phyloP scores from a whole-genome alignment of 73 alveolate genomes.

The Paramecium pentaurelia region DNA sequence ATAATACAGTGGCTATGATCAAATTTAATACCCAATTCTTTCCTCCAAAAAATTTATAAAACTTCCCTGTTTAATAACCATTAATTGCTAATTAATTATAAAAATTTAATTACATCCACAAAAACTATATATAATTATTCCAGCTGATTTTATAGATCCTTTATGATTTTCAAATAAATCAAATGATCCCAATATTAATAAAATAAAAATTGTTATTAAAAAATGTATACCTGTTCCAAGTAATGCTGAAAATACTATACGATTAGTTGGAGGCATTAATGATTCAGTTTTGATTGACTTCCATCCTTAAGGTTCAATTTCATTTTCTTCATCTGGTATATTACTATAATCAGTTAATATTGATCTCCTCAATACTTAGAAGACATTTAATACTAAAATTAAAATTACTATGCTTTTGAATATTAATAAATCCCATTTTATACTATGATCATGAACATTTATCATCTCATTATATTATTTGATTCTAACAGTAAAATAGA shows the following conservation, averaged over 20 bases:
- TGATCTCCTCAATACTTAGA: neutral
- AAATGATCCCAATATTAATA: constrained; percentile 35
- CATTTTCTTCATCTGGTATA: constrained; percentile 48
- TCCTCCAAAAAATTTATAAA: constrained; percentile 60
- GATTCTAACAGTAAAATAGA: neutral
- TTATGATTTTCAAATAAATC: constrained; percentile 29
- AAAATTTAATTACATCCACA: constrained; percentile 4
- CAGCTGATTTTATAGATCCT: constrained; percentile 48
- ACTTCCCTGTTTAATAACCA: constrained; percentile 54
- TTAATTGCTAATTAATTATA: neutral
- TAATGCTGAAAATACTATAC: constrained; percentile 44
- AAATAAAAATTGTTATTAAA: neutral
- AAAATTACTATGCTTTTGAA: neutral
- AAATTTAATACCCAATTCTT: constrained; percentile 53
- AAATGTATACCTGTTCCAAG: constrained; percentile 52
- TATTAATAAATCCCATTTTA: neutral
- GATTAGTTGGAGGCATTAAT: constrained; percentile 53
- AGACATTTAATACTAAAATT: neutral
- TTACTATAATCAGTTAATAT: neutral
- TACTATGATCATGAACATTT: neutral
- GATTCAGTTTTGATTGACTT: constrained; percentile 36
- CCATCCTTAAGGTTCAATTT: constrained; percentile 16
- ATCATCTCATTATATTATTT: neutral
- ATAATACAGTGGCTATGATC: neutral
- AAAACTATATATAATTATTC: constrained; percentile 45